These are phyloP conservation scores for Boletus rex-veris DNA, from an alignment of 768 basidiomycete genomes.

Conservation along the genomic window DNA sequence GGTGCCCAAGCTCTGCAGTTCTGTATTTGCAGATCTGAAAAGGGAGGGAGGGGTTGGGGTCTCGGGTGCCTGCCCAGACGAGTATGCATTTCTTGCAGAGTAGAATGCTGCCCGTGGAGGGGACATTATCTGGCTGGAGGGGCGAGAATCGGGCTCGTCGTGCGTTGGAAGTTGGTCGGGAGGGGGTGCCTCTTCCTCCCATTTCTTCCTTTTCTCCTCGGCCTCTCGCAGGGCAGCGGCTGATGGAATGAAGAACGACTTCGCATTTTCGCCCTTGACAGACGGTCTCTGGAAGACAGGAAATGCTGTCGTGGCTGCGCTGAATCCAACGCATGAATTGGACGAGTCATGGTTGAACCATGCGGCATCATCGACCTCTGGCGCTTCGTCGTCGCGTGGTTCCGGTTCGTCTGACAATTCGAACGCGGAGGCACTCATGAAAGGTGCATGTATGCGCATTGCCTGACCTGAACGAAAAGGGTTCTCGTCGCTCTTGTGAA, in stretches of 20 bases:
- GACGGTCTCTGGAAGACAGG: constrained; percentile 20
- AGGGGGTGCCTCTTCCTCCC: constrained; percentile 38
- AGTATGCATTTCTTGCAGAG: constrained; percentile 35
- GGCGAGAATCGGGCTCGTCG: constrained; percentile 3
- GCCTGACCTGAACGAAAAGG: constrained; percentile 15
- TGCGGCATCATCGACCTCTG: constrained; percentile 41
- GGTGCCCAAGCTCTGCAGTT: constrained; percentile 5
- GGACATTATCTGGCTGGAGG: constrained; percentile 3
- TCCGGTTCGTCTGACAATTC: constrained; percentile 15
- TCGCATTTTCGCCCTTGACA: not conserved
- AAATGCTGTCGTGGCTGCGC: constrained; percentile 30
- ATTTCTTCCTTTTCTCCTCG: constrained; percentile 46
- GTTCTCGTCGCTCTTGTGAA: constrained; percentile 15
- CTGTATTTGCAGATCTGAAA: constrained; percentile 25
- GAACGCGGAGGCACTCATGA: constrained; percentile 13
- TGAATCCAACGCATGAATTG: constrained; percentile 35
- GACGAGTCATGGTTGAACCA: constrained; percentile 47
- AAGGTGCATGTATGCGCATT: constrained; percentile 16
- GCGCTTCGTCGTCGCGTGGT: constrained; percentile 31
- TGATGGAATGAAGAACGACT: constrained; percentile 50
- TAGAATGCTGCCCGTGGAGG: constrained; percentile 35
- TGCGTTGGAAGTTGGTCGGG: constrained; percentile 22
- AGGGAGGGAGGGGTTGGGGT: constrained; percentile 39
- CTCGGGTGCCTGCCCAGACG: constrained; percentile 29
- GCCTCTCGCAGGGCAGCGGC: constrained; percentile 53